Evolutionary conservation across 768 basidiomycete genomes (phyloP), one percentile per base, ranked within the genome.

Genomic region (Mycena olivaceomarginata): DNA sequence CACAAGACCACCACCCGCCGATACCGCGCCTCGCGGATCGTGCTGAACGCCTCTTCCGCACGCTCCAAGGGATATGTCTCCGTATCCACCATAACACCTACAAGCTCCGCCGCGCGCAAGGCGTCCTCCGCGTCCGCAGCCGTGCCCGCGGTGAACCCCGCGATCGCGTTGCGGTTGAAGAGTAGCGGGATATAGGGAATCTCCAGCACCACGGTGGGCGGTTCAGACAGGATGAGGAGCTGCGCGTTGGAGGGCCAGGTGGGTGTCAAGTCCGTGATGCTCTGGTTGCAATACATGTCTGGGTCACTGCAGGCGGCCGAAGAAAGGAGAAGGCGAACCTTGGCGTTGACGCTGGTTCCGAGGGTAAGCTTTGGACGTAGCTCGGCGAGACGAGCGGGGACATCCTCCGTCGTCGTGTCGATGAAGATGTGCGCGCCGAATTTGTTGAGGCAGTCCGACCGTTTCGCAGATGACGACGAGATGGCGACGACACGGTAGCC

Each of bases 361-460:
- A 86, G 78, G 68, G 88, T 84, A 48, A 87, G 79, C 67, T 85
- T 85, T 10, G 87, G 87, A 18, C 88, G 87, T 10, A 87, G 86
- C 22, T 87, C 76, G 75, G 85, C 81, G 75, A 84, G 77, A 18
- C 88, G 82, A 31, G 76, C 82, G 59, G 82, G 83, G 41, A 82
- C 84, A 53, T 81, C 75, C 67, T 85, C 79, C 56, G 80, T 79
- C 10, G 81, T 78, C 22, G 81, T 80, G 72, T 86, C 86, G 65
- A 89, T 77, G 82, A 86, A 88, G 22, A 82, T 75, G 67, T 86
- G 81, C 0, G 88, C 88, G 41, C 88, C 88, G 64, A 89, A 82
- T 39, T 41, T 37, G 65, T 84, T 70, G 15, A 64, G 79, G 0
- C 87, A 85, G 51, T 88, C 79, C 0, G 82, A 80, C 45, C 80